A percentile compares a stretch with the other conserved stretches of the same genome.
phyloP scores from a whole-genome alignment of 208 protist species.

The Wallacemonas sp. region DNA sequence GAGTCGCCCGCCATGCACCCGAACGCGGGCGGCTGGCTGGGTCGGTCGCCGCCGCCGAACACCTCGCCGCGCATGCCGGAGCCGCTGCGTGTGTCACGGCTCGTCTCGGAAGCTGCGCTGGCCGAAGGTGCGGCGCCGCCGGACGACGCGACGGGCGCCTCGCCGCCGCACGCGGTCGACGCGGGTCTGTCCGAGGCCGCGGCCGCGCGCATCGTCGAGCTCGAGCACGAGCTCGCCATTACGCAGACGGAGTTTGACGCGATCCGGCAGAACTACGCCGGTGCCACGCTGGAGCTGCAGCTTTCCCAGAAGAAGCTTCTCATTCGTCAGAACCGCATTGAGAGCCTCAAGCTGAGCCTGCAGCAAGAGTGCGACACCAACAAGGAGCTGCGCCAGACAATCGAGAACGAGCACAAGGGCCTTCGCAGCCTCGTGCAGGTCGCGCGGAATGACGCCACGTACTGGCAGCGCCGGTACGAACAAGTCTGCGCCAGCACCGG shows the following conservation, averaged over 20 bases:
- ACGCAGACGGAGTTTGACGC: constrained; percentile 30
- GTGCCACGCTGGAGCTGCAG: constrained; percentile 51
- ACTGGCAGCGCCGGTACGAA: constrained; percentile 74
- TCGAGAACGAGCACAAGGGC: constrained; percentile 47
- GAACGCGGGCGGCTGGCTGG: not conserved
- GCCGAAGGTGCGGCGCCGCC: not conserved
- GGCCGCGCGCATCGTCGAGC: constrained; percentile 27
- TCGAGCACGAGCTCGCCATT: constrained; percentile 30
- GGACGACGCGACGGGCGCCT: not conserved
- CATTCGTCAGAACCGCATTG: constrained; percentile 75
- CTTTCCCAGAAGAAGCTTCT: constrained; percentile 66
- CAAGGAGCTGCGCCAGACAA: constrained; percentile 45
- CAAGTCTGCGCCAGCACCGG: constrained; percentile 31
- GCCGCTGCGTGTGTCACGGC: not conserved
- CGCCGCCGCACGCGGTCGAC: not conserved
- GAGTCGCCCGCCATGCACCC: constrained; percentile 1
- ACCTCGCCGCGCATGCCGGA: not conserved
- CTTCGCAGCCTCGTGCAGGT: constrained; percentile 38
- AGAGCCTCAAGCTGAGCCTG: constrained; percentile 67
- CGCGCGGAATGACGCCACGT: constrained; percentile 57
- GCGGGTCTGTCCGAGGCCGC: constrained; percentile 15
- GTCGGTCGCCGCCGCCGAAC: not conserved
- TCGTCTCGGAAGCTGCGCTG: not conserved
- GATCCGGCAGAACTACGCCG: constrained; percentile 43
- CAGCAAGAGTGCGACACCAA: constrained; percentile 52